A percentile compares a stretch with the other conserved stretches of the same genome.
These are phyloP conservation scores for Rubus idaeus DNA, from an alignment of 306 rosid species.

Conservation along the genomic window DNA sequence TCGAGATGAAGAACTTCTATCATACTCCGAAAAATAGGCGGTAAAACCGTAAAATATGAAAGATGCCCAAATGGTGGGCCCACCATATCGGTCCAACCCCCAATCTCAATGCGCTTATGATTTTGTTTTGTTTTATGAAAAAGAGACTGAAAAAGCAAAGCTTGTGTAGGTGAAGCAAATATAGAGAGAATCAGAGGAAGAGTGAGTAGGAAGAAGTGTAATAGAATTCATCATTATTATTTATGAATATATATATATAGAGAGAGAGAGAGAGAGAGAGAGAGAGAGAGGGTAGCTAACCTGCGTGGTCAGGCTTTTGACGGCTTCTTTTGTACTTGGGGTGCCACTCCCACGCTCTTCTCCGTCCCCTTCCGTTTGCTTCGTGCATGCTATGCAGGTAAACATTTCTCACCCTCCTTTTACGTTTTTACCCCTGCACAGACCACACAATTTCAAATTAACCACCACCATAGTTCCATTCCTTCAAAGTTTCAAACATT, in stretches of 20 bases:
- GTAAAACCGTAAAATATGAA: too few relatives aligned
- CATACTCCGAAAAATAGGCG: background rate
- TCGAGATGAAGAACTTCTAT: background rate
- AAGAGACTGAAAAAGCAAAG: constrained; percentile 58
- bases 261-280: background rate
- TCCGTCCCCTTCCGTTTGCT: constrained; percentile 45
- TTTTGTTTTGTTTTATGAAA: constrained; percentile 49
- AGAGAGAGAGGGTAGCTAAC: constrained; percentile 40
- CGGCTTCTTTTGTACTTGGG: constrained; percentile 92
- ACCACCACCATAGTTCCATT: background rate
- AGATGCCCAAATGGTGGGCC: constrained; percentile 55
- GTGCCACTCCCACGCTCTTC: constrained; percentile 85
- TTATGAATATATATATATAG: too few relatives aligned
- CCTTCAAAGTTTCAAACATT: background rate
- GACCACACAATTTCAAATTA: constrained; percentile 14
- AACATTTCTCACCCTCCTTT: constrained; percentile 48
- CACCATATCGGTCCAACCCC: constrained; percentile 23
- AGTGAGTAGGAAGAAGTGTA: background rate
- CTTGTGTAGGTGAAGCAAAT: constrained; percentile 38
- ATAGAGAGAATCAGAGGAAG: constrained; percentile 9
- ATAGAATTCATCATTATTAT: too few relatives aligned
- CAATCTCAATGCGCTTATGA: constrained; percentile 30
- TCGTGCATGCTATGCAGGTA: constrained; percentile 91
- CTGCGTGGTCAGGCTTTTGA: constrained; percentile 93
- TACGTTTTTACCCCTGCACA: constrained; percentile 38